These are phyloP conservation scores for Hymenoscyphus fraxineus DNA, from an alignment of 2,329 filamentous ascomycete genomes.

Conservation along the genomic window DNA sequence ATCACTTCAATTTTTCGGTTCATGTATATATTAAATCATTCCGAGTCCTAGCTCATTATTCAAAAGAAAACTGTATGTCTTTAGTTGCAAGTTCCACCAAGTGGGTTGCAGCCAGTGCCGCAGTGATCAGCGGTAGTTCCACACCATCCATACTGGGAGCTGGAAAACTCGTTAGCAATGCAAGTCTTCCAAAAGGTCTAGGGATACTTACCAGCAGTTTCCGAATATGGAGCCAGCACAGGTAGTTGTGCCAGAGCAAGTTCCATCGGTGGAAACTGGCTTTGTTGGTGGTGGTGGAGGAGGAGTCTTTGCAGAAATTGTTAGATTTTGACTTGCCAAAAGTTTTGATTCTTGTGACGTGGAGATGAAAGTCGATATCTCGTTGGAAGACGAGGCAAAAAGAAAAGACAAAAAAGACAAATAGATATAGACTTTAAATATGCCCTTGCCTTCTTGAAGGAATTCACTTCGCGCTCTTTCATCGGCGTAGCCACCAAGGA, in stretches of 20 bases:
- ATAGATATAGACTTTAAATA: neutral
- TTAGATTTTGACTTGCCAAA: neutral
- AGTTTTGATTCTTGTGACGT: neutral
- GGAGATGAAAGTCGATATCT: neutral
- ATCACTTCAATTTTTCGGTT: neutral
- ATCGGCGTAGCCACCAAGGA: neutral
- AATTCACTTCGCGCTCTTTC: neutral
- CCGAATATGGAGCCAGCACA: conserved; percentile 26
- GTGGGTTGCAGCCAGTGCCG: conserved; percentile 27
- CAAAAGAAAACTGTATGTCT: neutral
- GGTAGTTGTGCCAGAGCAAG: conserved; percentile 21
- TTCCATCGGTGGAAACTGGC: conserved; percentile 15
- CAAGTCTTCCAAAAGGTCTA: neutral
- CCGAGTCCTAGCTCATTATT: neutral
- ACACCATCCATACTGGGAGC: conserved; percentile 16
- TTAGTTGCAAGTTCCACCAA: conserved; percentile 1
- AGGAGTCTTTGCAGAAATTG: neutral
- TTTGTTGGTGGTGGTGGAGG: conserved; percentile 2
- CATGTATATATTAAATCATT: neutral
- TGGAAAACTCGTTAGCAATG: neutral
- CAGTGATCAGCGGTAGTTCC: conserved; percentile 31
- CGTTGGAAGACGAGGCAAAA: conserved; percentile 5
- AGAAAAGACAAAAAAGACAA: neutral
- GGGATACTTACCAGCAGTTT: conserved; percentile 23
- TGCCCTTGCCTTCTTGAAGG: neutral